A percentile compares a stretch with the other conserved stretches of the same genome.
These are phyloP conservation scores for Gracilariopsis chorda DNA, from an alignment of 23 red algal genomes.

Conservation along the genomic window DNA sequence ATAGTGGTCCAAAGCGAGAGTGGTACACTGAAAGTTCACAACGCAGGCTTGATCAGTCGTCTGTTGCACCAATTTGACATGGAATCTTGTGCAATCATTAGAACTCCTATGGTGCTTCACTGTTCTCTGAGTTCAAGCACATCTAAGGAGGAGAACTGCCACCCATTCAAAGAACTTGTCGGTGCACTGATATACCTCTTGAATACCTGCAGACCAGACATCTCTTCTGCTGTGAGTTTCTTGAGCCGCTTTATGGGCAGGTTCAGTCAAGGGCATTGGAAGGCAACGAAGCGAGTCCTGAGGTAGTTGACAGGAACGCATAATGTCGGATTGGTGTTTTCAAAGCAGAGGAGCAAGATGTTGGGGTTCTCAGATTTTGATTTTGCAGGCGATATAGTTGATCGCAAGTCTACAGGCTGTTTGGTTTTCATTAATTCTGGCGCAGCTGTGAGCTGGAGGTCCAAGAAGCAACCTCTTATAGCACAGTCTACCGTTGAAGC, in stretches of 20 bases:
- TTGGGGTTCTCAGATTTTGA: background rate
- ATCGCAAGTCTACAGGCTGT: background rate
- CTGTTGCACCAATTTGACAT: slow-evolving; percentile 16
- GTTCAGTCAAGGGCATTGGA: background rate
- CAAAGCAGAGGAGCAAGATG: background rate
- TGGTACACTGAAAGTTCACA: background rate
- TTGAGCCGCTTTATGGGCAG: slow-evolving; percentile 1
- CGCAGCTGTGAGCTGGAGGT: background rate
- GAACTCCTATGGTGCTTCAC: background rate
- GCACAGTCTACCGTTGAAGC: background rate
- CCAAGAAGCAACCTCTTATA: background rate
- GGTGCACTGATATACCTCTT: background rate
- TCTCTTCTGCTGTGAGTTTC: background rate
- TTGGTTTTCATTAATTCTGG: slow-evolving; percentile 1
- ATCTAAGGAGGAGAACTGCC: background rate
- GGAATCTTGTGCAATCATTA: background rate
- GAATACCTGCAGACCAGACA: slow-evolving; percentile 9
- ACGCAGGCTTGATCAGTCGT: background rate
- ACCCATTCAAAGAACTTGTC: background rate
- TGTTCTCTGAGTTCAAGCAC: background rate
- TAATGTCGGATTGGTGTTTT: slow-evolving; percentile 1
- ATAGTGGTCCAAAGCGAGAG: background rate
- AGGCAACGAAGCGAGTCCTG: slow-evolving; percentile 10
- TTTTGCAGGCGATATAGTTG: background rate
- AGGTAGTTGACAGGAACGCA: slow-evolving; percentile 9